These are phyloP conservation scores for Aleurites moluccanus DNA, from an alignment of 441 rosid species.

Conservation along the genomic window DNA sequence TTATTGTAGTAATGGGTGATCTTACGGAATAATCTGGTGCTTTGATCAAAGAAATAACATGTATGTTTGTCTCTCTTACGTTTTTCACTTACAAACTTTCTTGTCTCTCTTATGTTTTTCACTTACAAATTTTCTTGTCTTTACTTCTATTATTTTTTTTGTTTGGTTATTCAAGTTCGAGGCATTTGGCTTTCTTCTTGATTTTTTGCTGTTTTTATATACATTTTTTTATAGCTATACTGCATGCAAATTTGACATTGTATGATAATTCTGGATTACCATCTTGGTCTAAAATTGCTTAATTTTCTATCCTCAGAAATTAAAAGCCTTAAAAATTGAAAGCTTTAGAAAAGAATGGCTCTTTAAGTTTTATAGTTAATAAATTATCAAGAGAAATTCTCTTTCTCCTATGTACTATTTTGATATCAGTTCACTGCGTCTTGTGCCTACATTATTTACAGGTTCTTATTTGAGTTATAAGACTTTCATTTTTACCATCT, in stretches of 20 bases:
- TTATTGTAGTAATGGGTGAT: constrained; percentile 80
- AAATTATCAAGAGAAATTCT: background rate
- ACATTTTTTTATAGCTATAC: background rate
- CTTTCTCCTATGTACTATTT: background rate
- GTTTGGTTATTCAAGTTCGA: constrained; percentile 6
- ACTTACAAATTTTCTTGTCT: background rate
- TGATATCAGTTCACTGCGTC: background rate
- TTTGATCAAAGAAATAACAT: constrained; percentile 65
- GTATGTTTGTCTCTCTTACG: constrained; percentile 37
- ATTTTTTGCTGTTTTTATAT: background rate
- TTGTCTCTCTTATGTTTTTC: background rate
- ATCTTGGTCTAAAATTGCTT: background rate
- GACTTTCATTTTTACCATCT: constrained; percentile 8
- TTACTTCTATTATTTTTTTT: constrained; percentile 4
- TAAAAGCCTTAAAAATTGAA: too few species aligned
- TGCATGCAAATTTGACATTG: background rate
- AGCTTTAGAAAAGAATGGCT: too few species aligned
- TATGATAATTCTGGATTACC: background rate
- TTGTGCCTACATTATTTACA: background rate
- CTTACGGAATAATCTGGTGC: constrained; percentile 75
- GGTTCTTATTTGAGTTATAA: constrained; percentile 3
- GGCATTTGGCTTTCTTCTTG: constrained; percentile 8
- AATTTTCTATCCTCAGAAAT: background rate
- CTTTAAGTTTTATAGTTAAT: background rate
- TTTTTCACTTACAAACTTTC: background rate